Evolutionary conservation across 805 yeast species (phyloP), one percentile per base, ranked within the genome.

Genomic region (Brettanomyces nanus): DNA sequence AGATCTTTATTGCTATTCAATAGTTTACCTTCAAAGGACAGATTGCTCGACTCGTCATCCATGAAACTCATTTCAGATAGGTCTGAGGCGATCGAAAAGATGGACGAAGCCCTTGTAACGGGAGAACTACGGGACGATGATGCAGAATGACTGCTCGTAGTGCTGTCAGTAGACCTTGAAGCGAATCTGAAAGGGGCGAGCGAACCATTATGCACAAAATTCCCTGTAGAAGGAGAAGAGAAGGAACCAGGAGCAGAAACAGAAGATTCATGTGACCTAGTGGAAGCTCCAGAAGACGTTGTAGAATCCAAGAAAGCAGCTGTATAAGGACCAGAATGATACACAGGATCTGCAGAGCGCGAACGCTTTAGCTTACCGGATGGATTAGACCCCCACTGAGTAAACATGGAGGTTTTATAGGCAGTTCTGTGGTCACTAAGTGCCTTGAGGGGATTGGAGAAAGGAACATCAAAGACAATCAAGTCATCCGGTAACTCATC

Each of bases 391-490:
- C n/a, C n/a, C n/a, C n/a, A n/a, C n/a, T n/a, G n/a, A n/a, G n/a
- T n/a, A n/a, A n/a, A n/a, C n/a, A n/a, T n/a, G 5, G 34, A 31
- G 13, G 26, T 20, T 31, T 37, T 52, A 28, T 59, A 44, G 11
- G 56, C 54, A 34, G 54, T 59, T 44, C 68, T 67, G 34, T 58
- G 56, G 15, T 59, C 58, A n/a, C 61, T 45, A 14, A 64, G 45
- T 10, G 67, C 56, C 5, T 55, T 62, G 15, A 78, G 56, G 0
- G 81, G 69, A 34, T 75, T 78, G 0, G 82, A 68, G 37, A 75
- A 57, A 3, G 87, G 87, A 15, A 80, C 82, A 47, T 80, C 79
- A 57, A 63, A 80, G 41, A 79, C 71, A 18, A 70, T 63, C 18
- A 68, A 57, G 38, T 70, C 70, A 31, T 68, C 74, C 1, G 77